Evolutionary conservation across 805 yeast genomes (phyloP), one percentile per base, ranked within the genome.

Genomic region (Zygotorulaspora sp.): DNA sequence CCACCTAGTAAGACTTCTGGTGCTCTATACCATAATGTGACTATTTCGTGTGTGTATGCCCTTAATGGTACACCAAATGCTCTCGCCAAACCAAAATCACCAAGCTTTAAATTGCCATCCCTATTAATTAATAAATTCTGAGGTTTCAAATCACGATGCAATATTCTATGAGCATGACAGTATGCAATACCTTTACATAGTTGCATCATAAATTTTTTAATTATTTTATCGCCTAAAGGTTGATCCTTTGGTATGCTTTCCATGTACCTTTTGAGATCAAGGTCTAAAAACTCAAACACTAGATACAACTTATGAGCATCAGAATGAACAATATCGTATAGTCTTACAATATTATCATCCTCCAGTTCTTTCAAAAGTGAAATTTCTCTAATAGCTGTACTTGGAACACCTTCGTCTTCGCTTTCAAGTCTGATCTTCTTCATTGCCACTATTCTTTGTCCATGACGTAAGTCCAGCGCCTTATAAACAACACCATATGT

Each of bases 61-160:
- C 94, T 88, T 45, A 92, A 90, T 2, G 98, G 98, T 37, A 92
- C 94, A 12, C 98, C 98, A 66, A 86, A 92, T 4, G 98, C 98
- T 47, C 98, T 72, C 0, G 97, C 97, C 41, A 92, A 73, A 24
- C 98, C 98, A 61, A 92, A 92, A 68, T 92, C 98, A 25, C 96
- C 98, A 46, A 92, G 69, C 60, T 92, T 92, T 53, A 92, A 71
- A 59, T 84, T 92, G 6, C 98, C 98, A 60, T 88, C 89, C 50
- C 72, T 68, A 62, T 82, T 87, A 53, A 94, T 90, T 53, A 92
- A 73, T 50, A 92, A 68, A 61, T 92, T 92, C 63, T 92, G 98
- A 6, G 98, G 98, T 64, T 92, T 92, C 59, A 92, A 73, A 62
- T 83, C 94, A 49, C 85, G 71, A 60, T 78, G 85, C 36, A 78